Evolutionary conservation across 805 yeast genomes (phyloP).

Genomic region (Pichia californica): DNA sequence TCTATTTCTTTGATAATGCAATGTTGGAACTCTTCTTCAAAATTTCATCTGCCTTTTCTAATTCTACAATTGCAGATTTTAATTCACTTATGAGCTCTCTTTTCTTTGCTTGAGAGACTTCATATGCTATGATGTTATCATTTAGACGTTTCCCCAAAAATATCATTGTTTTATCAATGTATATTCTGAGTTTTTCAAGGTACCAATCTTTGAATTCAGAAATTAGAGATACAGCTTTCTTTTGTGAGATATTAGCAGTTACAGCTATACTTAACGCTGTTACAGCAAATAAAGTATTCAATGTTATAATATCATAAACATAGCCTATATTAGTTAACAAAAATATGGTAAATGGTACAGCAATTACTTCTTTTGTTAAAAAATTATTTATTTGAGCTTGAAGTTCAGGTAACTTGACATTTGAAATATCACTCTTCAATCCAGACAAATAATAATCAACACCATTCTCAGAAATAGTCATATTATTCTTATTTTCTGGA

Average conservation of each 20-base stretch:
- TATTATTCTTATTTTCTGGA: constrained; percentile 3
- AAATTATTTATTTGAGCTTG: constrained; percentile 21
- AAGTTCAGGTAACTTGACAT: constrained; percentile 23
- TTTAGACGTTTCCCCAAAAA: constrained; percentile 17
- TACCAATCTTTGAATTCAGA: constrained; percentile 22
- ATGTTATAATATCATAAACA: constrained; percentile 21
- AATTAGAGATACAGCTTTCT: constrained; percentile 15
- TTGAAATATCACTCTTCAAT: constrained; percentile 1
- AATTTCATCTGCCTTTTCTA: constrained; percentile 11
- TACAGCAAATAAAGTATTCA: constrained; percentile 25
- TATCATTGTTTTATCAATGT: constrained; percentile 21
- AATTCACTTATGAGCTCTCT: constrained; percentile 11
- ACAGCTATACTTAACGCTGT: constrained; percentile 24
- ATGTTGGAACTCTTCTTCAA: background rate
- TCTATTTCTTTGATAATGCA: too few relatives aligned
- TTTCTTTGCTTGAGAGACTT: constrained; percentile 12
- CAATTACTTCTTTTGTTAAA: constrained; percentile 20
- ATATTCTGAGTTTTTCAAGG: constrained; percentile 20
- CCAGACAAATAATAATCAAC: background rate
- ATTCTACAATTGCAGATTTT: constrained; percentile 7
- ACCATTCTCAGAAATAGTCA: background rate
- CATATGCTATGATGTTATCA: constrained; percentile 14
- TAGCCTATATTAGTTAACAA: constrained; percentile 22
- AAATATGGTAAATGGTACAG: constrained; percentile 24
- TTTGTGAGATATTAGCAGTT: constrained; percentile 23